Conservation (phyloP, 768 basidiomycete genomes). For the Hygrophoropsis aurantiaca region DNA sequence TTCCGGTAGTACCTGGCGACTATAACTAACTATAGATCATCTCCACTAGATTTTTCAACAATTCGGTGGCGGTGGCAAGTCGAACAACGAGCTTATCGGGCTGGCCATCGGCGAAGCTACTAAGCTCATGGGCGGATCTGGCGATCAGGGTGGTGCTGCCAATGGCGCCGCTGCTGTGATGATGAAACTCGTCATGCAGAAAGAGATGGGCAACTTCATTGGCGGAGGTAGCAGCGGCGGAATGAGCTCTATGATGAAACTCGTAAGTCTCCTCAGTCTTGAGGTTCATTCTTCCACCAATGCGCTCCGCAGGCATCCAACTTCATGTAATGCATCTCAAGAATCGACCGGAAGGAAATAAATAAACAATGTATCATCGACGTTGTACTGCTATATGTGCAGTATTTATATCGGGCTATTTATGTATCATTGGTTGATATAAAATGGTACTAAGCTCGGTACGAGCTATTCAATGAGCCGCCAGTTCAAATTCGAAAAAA, state of each 20-base stretch:
- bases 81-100: conserved; percentile 71
- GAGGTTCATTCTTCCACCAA: not conserved
- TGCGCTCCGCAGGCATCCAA: conserved; percentile 27
- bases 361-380: not conserved
- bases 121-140: conserved; percentile 68
- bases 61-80: conserved; percentile 49
- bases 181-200: conserved; percentile 78
- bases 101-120: conserved; percentile 83
- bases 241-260: conserved; percentile 53
- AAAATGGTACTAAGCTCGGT: too few relatives aligned
- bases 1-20: not conserved
- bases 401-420: not conserved
- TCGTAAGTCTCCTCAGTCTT: conserved; percentile 45
- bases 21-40: too few relatives aligned
- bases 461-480: too few relatives aligned
- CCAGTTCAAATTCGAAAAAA: too few relatives aligned
- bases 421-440: not conserved
- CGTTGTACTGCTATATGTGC: not conserved
- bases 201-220: conserved; percentile 50
- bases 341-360: not conserved
- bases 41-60: conserved; percentile 55
- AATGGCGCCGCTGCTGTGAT: conserved; percentile 84
- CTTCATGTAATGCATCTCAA: conserved; percentile 17
- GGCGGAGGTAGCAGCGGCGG: conserved; percentile 75
- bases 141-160: conserved; percentile 48